Evolutionary conservation across 805 yeast species (phyloP).

Genomic region (Tetrapisispora iriomotensis): DNA sequence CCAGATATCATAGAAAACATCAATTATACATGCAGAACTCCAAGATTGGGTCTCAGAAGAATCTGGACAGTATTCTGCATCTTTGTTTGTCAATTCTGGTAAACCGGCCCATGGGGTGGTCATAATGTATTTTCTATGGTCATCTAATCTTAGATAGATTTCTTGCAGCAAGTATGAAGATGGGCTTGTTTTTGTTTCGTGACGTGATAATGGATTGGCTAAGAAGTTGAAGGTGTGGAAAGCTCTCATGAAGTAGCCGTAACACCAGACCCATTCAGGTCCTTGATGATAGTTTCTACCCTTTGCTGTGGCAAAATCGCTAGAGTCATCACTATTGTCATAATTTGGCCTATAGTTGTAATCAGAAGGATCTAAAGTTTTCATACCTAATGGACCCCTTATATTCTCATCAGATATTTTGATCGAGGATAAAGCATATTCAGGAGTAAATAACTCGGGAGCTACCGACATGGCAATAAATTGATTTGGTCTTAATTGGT

Average conservation of each 20-base stretch:
- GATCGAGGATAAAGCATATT: constrained; percentile 55
- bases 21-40: constrained; percentile 82
- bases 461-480: constrained; percentile 91
- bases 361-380: constrained; percentile 87
- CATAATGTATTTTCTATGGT: constrained; percentile 59
- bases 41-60: constrained; percentile 96
- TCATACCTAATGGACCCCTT: constrained; percentile 87
- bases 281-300: constrained; percentile 98
- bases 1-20: constrained; percentile 57
- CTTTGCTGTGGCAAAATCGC: constrained; percentile 84
- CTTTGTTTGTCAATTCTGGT: constrained; percentile 83
- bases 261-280: constrained; percentile 96
- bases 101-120: constrained; percentile 89
- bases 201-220: constrained; percentile 30
- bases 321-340: constrained; percentile 65
- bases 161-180: constrained; percentile 47
- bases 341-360: constrained; percentile 87
- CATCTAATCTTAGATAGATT: constrained; percentile 49
- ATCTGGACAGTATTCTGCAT: constrained; percentile 72
- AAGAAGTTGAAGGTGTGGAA: constrained; percentile 43
- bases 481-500: constrained; percentile 86
- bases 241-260: constrained; percentile 83
- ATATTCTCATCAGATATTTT: constrained; percentile 59
- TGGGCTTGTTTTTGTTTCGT: constrained; percentile 29
- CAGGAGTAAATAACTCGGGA: constrained; percentile 72